Base-by-base conservation (phyloP, 345 rosid genomes). In the Linum tenue region DNA sequence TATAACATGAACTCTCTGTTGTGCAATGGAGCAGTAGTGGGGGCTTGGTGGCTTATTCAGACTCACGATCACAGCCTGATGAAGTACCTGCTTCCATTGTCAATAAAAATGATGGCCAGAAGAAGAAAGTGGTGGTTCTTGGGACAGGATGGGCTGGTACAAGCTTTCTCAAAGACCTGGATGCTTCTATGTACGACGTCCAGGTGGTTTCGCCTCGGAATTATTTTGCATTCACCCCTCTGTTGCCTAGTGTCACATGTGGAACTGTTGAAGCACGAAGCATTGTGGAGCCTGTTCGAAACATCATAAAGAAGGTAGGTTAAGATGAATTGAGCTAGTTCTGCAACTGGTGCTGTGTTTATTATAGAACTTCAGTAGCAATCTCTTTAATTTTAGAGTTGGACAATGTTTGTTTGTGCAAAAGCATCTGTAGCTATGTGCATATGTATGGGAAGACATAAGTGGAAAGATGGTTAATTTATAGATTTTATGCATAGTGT, bases 121-220 rank as follows among this genome's bases (percentile, higher is more conserved):
- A 87, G 82, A 94, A 85, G 83, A 88, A 69, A 64, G 82, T 94
- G 17, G 86, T 94, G 73, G 92, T 91, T 7, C 96, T 91, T 56
- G 97, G 99, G 53, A 94, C 99, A 40, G 99, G 97, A 70, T 94
- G 97, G 99, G 99, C 91, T 5, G 95, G 87, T 36, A 84, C 81
- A 64, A 85, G 92, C 74, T 94, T 94, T 78, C 86, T 94, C n/a
- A 90, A 88, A 71, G 85, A 83, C 72, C 83, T 94, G 9, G 90
- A 94, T 37, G 70, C 80, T 67, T 80, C 95, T 40, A 70, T 73
- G 41, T 85, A 88, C 37, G 90, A 91, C 65, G 88, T 94, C 74
- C 87, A 88, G 70, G 91, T 91, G 76, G 83, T 91, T 67, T 94
- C 99, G 40, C 99, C 99, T 1, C 73, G 88, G 65, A 94, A 94